These are phyloP conservation scores for Porcisia deanei DNA, from an alignment of 208 protist genomes.

Conservation along the genomic window DNA sequence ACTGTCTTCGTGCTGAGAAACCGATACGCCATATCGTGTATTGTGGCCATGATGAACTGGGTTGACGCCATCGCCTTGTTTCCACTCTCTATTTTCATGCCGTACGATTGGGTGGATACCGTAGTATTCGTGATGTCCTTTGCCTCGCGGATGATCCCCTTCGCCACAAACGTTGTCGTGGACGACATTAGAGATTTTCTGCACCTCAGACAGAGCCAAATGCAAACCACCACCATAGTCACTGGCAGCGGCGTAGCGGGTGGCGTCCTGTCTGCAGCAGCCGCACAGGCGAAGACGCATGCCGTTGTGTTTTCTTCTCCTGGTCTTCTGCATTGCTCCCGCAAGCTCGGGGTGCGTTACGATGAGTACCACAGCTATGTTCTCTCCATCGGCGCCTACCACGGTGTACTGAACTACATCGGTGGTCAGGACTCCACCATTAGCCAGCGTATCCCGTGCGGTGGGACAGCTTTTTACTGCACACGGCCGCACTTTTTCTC, in stretches of 20 bases:
- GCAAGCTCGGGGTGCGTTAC: conserved; percentile 26
- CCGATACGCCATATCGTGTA: conserved; percentile 45
- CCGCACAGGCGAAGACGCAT: conserved; percentile 32
- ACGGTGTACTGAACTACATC: conserved; percentile 52
- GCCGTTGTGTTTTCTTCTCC: conserved; percentile 61
- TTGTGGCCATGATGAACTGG: conserved; percentile 57
- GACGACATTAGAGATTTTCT: conserved; percentile 35
- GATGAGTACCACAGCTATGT: conserved; percentile 59
- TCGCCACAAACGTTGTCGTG: conserved; percentile 27
- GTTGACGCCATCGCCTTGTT: conserved; percentile 63
- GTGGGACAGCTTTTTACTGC: conserved; percentile 35
- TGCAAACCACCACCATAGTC: conserved; percentile 36
- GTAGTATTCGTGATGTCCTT: conserved; percentile 65
- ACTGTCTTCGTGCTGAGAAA: conserved; percentile 64
- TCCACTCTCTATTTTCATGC: conserved; percentile 70
- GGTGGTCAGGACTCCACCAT: conserved; percentile 58
- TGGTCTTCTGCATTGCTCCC: conserved; percentile 50
- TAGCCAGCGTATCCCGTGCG: conserved; percentile 48
- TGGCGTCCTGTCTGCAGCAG: conserved; percentile 51
- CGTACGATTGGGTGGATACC: conserved; percentile 43
- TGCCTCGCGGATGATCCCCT: conserved; percentile 44
- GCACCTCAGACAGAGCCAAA: conserved; percentile 3
- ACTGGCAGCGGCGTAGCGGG: conserved; percentile 51
- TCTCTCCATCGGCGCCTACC: conserved; percentile 43
- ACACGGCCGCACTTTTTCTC: conserved; percentile 48